Percentiles rank a stretch among this genome's conserved stretches.
phyloP scores from a whole-genome alignment of 129 eudicot species.

The Silybum marianum region DNA sequence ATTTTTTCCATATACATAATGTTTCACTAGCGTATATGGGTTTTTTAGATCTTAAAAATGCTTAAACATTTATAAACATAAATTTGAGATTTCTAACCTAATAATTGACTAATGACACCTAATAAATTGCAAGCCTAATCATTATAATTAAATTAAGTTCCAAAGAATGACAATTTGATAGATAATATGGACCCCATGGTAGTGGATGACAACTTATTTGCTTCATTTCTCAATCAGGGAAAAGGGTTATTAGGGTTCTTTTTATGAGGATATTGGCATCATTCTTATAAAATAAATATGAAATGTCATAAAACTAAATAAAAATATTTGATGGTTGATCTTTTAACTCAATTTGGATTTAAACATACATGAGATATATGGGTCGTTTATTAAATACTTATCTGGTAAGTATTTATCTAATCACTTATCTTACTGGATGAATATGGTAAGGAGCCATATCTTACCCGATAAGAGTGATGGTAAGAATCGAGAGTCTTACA shows the following conservation, averaged over 20 bases:
- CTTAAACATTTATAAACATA: background rate
- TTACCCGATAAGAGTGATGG: no score
- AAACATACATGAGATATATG: background rate
- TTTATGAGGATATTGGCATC: background rate
- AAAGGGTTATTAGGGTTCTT: slow-evolving; percentile 14
- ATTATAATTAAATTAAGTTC: slow-evolving; percentile 3
- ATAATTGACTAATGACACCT: slow-evolving; percentile 23
- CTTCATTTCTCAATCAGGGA: slow-evolving; percentile 16
- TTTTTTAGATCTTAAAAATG: background rate
- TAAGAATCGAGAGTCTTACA: no score
- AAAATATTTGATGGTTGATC: background rate
- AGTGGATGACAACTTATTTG: slow-evolving; percentile 37
- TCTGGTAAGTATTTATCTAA: no score
- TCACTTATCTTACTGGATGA: no score
- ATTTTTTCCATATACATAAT: no score
- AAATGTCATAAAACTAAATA: background rate
- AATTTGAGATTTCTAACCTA: background rate
- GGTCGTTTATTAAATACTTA: no score
- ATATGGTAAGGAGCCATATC: no score
- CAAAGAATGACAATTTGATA: slow-evolving; percentile 16
- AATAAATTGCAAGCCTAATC: slow-evolving; percentile 20
- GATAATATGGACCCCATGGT: slow-evolving; percentile 27
- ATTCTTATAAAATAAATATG: background rate
- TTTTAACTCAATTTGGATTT: background rate
- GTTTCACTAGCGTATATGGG: background rate